Conservation (phyloP, 805 yeast genomes). For the Candida quercuum region DNA sequence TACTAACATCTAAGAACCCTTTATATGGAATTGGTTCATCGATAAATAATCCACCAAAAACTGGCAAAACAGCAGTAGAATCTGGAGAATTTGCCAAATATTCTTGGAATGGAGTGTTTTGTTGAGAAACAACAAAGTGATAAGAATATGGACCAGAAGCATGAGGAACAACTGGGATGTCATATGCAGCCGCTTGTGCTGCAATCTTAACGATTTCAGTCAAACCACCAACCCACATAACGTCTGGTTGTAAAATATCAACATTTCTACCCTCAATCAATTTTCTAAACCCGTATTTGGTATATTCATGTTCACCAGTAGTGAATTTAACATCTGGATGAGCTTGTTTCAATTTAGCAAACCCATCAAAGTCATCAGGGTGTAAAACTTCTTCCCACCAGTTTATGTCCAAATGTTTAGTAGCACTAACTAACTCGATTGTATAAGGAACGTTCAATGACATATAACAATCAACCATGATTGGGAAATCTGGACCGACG, state of each 20-base stretch:
- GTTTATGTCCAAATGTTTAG: constrained; percentile 41
- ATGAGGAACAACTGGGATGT: constrained; percentile 48
- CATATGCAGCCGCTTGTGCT: constrained; percentile 47
- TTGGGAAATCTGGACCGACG: constrained; percentile 47
- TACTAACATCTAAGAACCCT: constrained; percentile 35
- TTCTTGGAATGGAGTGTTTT: constrained; percentile 48
- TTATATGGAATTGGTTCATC: constrained; percentile 44
- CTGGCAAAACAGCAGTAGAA: constrained; percentile 38
- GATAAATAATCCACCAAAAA: constrained; percentile 39
- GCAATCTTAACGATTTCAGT: constrained; percentile 42
- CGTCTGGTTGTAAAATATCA: constrained; percentile 46
- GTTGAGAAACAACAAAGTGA: constrained; percentile 44
- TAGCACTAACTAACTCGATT: constrained; percentile 39
- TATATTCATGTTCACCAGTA: constrained; percentile 50
- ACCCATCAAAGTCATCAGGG: constrained; percentile 48
- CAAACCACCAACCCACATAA: constrained; percentile 51
- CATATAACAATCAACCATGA: constrained; percentile 52
- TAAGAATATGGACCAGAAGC: constrained; percentile 51
- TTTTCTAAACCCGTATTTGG: constrained; percentile 45
- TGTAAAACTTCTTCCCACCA: constrained; percentile 50
- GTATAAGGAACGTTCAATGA: constrained; percentile 42
- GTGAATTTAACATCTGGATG: constrained; percentile 43
- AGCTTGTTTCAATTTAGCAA: constrained; percentile 39
- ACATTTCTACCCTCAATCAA: constrained; percentile 43
- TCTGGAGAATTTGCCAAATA: constrained; percentile 47